Evolutionary conservation across 2,329 filamentous ascomycete species (phyloP), one percentile per base, ranked within the genome.

Genomic region (Xylariaceae sp.): DNA sequence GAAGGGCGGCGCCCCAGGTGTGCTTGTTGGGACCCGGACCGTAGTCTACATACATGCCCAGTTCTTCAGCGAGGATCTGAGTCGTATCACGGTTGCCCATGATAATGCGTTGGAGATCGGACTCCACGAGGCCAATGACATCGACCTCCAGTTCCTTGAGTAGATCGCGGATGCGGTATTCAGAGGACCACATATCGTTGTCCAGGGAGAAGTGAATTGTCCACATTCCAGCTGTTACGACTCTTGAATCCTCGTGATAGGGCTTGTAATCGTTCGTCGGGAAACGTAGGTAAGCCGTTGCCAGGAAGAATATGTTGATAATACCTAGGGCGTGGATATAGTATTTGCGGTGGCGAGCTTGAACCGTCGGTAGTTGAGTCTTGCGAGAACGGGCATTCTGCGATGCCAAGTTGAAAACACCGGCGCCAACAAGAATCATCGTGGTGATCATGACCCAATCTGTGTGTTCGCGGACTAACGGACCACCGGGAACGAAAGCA

Each of bases 1-100:
- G 82, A 50, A 99, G 80, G 18, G 92, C 94, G 8, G 88, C 85
- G 55, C 94, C 94, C 94, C 94, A 99, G 0, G 94, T 99, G 77
- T 99, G 94, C 78, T 97, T 99, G 82, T 99, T 96, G 5, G 94
- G 94, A 1, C 94, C 94, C 35, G 94, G 94, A 57, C 94, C 94
- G 70, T 92, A 97, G 77, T 99, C 94, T 53, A 95, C 92, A 71
- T 97, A 99, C 94, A 99, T 99, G 67, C 94, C 94, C 9, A 99
- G 82, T 66, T 99, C 92, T 73, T 97, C 93, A 17, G 94, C 92
- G 7, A 99, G 83, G 75, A 90, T 95, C 72, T 97, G 94, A 1
- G 94, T 97, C 7, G 90, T 89, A 73, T 99, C 94, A 66, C 94
- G 89, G 77, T 97, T 99, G 70, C 94, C 94, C 94, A 97, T 99